Percentiles rank a stretch among this genome's conserved stretches.
Conservation (phyloP, 805 yeast genomes). For the Hanseniaspora lindneri region DNA sequence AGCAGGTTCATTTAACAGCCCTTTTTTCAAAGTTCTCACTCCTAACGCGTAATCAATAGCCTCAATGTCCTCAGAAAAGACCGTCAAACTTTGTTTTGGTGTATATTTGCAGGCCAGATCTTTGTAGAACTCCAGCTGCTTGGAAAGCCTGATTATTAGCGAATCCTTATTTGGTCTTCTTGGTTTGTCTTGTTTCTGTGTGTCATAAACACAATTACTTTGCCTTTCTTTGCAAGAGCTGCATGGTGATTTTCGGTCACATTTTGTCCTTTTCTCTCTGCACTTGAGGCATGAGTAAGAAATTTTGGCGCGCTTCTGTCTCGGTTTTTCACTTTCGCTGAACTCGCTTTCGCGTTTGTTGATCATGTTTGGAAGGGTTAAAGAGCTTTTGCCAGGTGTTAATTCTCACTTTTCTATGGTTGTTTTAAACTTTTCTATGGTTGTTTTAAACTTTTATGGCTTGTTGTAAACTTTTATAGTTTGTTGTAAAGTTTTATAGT, state of each 20-base stretch:
- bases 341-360: too few relatives aligned
- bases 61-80: conserved; percentile 11
- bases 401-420: too few relatives aligned
- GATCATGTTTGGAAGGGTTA: too few relatives aligned
- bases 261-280: conserved; percentile 27
- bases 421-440: too few relatives aligned
- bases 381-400: too few relatives aligned
- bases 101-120: conserved; percentile 21
- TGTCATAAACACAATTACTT: conserved; percentile 26
- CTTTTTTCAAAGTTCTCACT: conserved; percentile 5
- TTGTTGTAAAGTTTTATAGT: too few relatives aligned
- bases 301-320: conserved; percentile 24
- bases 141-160: conserved; percentile 24
- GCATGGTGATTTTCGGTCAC: conserved; percentile 29
- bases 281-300: conserved; percentile 30
- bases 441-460: too few relatives aligned
- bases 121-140: conserved; percentile 28
- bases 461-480: too few relatives aligned
- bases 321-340: not conserved
- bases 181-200: conserved; percentile 26
- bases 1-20: too few relatives aligned
- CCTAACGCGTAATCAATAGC: conserved; percentile 14
- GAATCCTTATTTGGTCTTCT: conserved; percentile 27
- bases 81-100: conserved; percentile 1
- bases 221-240: conserved; percentile 25